Evolutionary conservation across 352 stramenopile genomes (phyloP).

Genomic region (Phytophthora megakarya): DNA sequence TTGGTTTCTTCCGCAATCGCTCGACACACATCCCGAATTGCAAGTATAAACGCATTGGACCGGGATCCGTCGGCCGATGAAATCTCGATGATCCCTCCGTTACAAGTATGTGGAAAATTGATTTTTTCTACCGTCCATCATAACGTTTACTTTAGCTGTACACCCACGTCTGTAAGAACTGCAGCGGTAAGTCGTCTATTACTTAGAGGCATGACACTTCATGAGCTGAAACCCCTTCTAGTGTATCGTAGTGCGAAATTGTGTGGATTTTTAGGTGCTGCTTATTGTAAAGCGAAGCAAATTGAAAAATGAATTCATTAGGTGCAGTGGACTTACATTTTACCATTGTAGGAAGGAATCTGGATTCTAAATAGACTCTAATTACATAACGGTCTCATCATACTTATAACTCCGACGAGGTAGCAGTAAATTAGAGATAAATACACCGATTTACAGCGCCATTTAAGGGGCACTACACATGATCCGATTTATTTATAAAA

Average conservation of each 20-base stretch:
- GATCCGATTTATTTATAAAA: too few relatives aligned
- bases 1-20: conserved; percentile 5
- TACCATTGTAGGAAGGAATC: not conserved
- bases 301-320: not conserved
- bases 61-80: not conserved
- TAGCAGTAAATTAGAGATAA: too few relatives aligned
- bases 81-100: not conserved
- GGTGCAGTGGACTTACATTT: not conserved
- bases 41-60: not conserved
- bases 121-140: not conserved
- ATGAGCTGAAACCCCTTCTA: not conserved
- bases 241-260: too few relatives aligned
- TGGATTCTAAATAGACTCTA: not conserved
- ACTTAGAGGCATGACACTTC: not conserved
- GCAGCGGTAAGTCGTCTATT: conserved; percentile 6
- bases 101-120: not conserved
- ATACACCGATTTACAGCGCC: too few relatives aligned
- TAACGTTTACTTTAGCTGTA: conserved; percentile 8
- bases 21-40: not conserved
- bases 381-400: not conserved
- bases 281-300: not conserved
- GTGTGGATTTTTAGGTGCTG: too few relatives aligned
- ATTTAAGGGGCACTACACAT: too few relatives aligned
- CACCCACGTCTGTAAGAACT: conserved; percentile 11
- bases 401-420: not conserved